phyloP scores from a whole-genome alignment of 495 filamentous ascomycete species.

The Penicillium coprophilum region DNA sequence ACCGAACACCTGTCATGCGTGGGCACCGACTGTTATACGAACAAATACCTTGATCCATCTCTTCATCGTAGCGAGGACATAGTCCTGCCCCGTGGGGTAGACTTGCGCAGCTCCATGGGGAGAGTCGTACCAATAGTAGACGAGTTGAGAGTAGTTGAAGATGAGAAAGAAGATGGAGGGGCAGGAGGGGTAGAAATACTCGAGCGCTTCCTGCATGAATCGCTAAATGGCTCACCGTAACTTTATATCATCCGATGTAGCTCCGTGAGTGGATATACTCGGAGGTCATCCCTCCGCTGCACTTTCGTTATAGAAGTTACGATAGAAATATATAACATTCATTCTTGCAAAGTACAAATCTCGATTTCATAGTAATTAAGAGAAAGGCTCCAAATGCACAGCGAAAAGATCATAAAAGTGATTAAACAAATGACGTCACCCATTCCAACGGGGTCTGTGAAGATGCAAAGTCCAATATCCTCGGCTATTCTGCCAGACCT shows the following conservation, averaged over 20 bases:
- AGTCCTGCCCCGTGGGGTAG: conserved; percentile 20
- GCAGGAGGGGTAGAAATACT: conserved; percentile 25
- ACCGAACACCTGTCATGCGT: conserved; percentile 62
- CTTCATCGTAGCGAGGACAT: conserved; percentile 35
- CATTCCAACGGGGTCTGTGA: conserved; percentile 2
- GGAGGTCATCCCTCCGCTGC: conserved; percentile 3
- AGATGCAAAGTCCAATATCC: conserved; percentile 3
- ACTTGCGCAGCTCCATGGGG: conserved; percentile 39
- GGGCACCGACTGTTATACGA: conserved; percentile 51
- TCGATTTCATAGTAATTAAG: not conserved
- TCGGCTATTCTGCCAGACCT: not conserved
- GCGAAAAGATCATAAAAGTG: conserved; percentile 7
- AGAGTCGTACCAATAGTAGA: conserved; percentile 39
- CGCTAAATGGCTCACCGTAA: conserved; percentile 7
- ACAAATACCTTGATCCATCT: conserved; percentile 58
- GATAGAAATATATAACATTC: too few relatives aligned
- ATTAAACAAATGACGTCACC: conserved; percentile 18
- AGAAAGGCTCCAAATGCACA: conserved; percentile 22
- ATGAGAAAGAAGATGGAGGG: conserved; percentile 1
- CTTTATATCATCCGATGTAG: conserved; percentile 1
- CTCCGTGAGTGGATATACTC: conserved; percentile 1
- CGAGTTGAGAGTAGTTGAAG: conserved; percentile 3
- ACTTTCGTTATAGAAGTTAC: too few relatives aligned
- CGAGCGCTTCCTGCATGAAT: not conserved
- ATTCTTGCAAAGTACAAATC: not conserved